Base-by-base conservation (phyloP, 345 rosid genomes). In the Pugionium dolabratum region DNA sequence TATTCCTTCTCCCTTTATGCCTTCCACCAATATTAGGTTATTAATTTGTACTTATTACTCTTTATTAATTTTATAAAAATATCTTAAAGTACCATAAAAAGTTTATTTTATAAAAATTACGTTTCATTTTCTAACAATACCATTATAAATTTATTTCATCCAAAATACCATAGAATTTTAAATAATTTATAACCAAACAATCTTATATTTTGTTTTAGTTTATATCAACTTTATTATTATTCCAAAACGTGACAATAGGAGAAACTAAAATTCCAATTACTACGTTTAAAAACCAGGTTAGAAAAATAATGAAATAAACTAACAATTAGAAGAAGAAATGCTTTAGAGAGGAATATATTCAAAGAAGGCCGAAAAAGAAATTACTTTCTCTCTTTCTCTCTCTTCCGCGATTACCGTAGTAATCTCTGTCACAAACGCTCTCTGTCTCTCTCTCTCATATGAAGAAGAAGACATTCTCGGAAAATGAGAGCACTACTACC, bases 351-450 rank as follows among this genome's bases (percentile, higher is more conserved):
- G 73, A 73, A 73, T 55, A 67, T 10, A 67, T 73, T 61, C 59
- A n/a, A n/a, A n/a, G 72, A 8, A 52, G 44, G 10, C 18, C 50
- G 5, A 31, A 44, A 66, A 53, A 59, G 35, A 11, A 54, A 59
- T 34, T 0, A 65, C 35, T 57, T 9, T 64, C 42, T 47, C 53
- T 50, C n/a, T n/a, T n/a, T n/a, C 40, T 36, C 40, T 36, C 40
- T 36, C 63, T 66, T 37, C 77, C 77, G 72, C 77, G 59, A 73
- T 44, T 61, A 52, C 1, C 68, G 77, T n/a, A 4, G 36, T 63
- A n/a, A n/a, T 71, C 74, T 53, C 71, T 73, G 71, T 66, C 67
- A 53, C 56, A 73, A 35, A 59, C 27, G 34, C 45, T 39, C 64
- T 66, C 62, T 43, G 30, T 40, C 40, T 10, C 11, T 46, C 70